Base-by-base conservation (phyloP, 2,329 filamentous ascomycete species). In the Corniculantispora saksenae region DNA sequence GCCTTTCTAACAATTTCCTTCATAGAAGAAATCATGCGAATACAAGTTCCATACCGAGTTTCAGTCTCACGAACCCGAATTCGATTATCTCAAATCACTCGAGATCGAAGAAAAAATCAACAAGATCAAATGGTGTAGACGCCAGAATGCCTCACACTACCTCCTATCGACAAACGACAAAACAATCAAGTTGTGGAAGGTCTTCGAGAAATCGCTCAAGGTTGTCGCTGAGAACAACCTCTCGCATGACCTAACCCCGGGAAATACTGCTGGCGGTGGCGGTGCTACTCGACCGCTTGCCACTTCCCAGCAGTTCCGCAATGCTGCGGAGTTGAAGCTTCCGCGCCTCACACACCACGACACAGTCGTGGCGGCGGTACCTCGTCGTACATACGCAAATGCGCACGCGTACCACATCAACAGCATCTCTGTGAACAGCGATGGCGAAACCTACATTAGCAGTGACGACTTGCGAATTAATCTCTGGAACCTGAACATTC, bases 81-180 rank as follows among this genome's bases (percentile, higher is more conserved):
- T 99, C 80, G 95, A 99, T 80, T 99, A 99, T 79, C 88, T 99
- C 70, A 99, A 99, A 82, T 99, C 95, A 40, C 86, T 99, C 72
- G 95, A 99, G 81, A 99, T 99, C 76, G 95, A 99, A 85, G 95
- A 99, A 81, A 99, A 99, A 84, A 99, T 99, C 86, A 99, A 99
- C 86, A 99, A 99, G 85, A 99, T 99, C 83, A 99, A 98, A 81
- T 99, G 95, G 95, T 99, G 95, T 80, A 90, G 91, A 76, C 90
- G 95, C 80, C 94, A 98, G 81, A 99, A 99, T 84, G 92, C 94
- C 67, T 98, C 95, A 64, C 95, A 99, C 82, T 99, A 97, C 79
- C 88, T 99, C 61, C 88, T 99, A 65, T 98, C 95, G 51, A 99
- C 95, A 72, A 99, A 99, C 78, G 95, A 99, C 84, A 99, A 99